Evolutionary conservation across 148 eudicot species (phyloP).

Genomic region (Mesembryanthemum crystallinum): DNA sequence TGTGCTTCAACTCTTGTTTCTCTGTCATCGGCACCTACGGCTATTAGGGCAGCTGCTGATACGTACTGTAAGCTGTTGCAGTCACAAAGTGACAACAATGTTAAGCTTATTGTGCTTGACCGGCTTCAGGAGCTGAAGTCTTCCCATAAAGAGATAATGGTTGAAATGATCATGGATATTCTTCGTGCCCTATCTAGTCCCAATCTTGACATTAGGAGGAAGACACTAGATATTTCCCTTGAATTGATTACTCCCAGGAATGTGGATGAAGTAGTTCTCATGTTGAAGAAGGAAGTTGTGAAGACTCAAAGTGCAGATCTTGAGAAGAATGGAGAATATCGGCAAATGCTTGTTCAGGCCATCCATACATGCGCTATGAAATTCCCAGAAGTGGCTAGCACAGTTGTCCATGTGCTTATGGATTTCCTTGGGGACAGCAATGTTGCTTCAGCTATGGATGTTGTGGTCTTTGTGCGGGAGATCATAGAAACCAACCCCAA

Average conservation of each 20-base stretch:
- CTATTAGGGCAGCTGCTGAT: slow-evolving; percentile 87
- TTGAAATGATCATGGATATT: slow-evolving; percentile 91
- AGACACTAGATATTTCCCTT: slow-evolving; percentile 78
- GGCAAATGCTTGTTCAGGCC: slow-evolving; percentile 97
- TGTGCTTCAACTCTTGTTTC: slow-evolving; percentile 93
- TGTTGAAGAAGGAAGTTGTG: slow-evolving; percentile 89
- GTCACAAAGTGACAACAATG: slow-evolving; percentile 95
- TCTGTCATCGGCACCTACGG: slow-evolving; percentile 88
- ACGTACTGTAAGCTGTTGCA: slow-evolving; percentile 86
- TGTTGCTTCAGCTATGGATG: slow-evolving; percentile 90
- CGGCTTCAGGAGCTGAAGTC: slow-evolving; percentile 77
- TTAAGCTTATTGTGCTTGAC: slow-evolving; percentile 92
- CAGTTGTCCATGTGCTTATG: slow-evolving; percentile 96
- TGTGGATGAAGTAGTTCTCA: slow-evolving; percentile 85
- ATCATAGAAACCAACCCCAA: slow-evolving; percentile 88
- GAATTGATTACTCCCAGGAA: slow-evolving; percentile 85
- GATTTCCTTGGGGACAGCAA: slow-evolving; percentile 96
- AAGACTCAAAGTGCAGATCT: slow-evolving; percentile 90
- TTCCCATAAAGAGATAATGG: slow-evolving; percentile 79
- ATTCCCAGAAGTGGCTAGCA: slow-evolving; percentile 96
- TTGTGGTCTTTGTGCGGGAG: slow-evolving; percentile 85
- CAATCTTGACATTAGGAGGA: slow-evolving; percentile 81
- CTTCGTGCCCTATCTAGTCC: slow-evolving; percentile 97
- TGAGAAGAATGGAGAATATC: slow-evolving; percentile 90
- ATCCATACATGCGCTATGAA: slow-evolving; percentile 94